A percentile compares a stretch with the other conserved stretches of the same genome.
Evolutionary conservation across 2,329 filamentous ascomycete genomes (phyloP).

Genomic region (Graphium sp.): DNA sequence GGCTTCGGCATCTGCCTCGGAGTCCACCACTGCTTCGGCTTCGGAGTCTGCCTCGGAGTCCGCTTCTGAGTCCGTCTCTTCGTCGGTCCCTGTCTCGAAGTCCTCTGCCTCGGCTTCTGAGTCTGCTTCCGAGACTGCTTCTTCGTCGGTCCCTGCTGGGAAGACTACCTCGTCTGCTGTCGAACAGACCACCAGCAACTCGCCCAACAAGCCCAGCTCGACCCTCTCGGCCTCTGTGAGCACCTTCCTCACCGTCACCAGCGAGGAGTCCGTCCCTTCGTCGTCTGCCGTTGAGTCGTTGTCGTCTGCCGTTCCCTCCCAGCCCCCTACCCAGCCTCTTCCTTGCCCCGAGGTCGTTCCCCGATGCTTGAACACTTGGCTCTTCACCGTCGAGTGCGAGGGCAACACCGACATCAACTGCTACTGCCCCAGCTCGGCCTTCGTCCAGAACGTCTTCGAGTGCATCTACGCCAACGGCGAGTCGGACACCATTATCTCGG

Average conservation of each 20-base stretch:
- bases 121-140: conserved; percentile 22
- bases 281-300: conserved; percentile 5
- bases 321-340: conserved; percentile 24
- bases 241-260: conserved; percentile 11
- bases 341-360: conserved; percentile 60
- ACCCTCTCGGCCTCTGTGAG: conserved; percentile 14
- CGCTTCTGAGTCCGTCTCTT: too few relatives aligned
- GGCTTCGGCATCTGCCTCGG: conserved; percentile 4
- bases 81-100: conserved; percentile 31
- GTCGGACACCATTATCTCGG: conserved; percentile 45
- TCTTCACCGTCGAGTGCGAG: conserved; percentile 55
- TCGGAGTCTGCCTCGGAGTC: conserved; percentile 5
- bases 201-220: conserved; percentile 5
- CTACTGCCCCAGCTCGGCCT: conserved; percentile 69
- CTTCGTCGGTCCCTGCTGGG: too few relatives aligned
- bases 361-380: conserved; percentile 83
- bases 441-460: conserved; percentile 63
- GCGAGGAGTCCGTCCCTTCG: conserved; percentile 8
- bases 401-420: conserved; percentile 71
- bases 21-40: conserved; percentile 4
- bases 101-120: conserved; percentile 13
- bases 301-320: conserved; percentile 9
- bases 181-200: conserved; percentile 11
- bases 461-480: conserved; percentile 68
- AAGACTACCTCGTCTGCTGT: conserved; percentile 27